These are phyloP conservation scores for Neurospora tetrasperma DNA, from an alignment of 495 filamentous ascomycete species.

Conservation along the genomic window DNA sequence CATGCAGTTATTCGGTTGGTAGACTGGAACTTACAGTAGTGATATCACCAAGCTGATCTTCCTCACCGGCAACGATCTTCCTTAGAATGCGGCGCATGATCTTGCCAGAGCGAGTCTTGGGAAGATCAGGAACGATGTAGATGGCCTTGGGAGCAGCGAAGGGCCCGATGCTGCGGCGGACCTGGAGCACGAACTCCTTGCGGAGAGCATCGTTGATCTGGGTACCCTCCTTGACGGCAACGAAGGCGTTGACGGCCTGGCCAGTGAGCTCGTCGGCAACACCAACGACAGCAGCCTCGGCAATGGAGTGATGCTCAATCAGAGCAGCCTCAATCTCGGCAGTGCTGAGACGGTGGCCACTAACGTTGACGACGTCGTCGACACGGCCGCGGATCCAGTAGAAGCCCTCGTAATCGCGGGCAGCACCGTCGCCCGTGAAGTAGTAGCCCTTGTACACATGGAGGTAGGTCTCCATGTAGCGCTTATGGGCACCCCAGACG, in stretches of 20 bases:
- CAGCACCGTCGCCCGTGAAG: constrained; percentile 97
- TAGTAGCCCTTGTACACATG: constrained; percentile 98
- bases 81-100: constrained; percentile 97
- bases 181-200: constrained; percentile 89
- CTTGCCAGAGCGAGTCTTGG: constrained; percentile 95
- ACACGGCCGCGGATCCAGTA: constrained; percentile 99
- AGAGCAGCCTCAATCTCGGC: constrained; percentile 97
- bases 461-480: constrained; percentile 97
- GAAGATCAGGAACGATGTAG: constrained; percentile 80
- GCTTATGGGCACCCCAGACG: constrained; percentile 95
- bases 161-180: constrained; percentile 92
- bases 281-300: constrained; percentile 93
- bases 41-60: constrained; percentile 89
- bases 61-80: constrained; percentile 93
- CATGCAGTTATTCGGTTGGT: constrained; percentile 1
- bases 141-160: constrained; percentile 95
- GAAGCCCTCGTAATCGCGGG: constrained; percentile 95
- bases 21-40: constrained; percentile 59
- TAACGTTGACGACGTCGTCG: constrained; percentile 97
- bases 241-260: constrained; percentile 95
- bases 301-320: constrained; percentile 79
- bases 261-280: constrained; percentile 87
- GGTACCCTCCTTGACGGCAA: constrained; percentile 79
- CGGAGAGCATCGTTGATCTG: constrained; percentile 70
- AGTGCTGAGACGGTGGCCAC: constrained; percentile 89